A percentile compares a stretch with the other conserved stretches of the same genome.
These are phyloP conservation scores for Bipolaris cookei DNA, from an alignment of 2,329 filamentous ascomycete genomes.

Conservation along the genomic window DNA sequence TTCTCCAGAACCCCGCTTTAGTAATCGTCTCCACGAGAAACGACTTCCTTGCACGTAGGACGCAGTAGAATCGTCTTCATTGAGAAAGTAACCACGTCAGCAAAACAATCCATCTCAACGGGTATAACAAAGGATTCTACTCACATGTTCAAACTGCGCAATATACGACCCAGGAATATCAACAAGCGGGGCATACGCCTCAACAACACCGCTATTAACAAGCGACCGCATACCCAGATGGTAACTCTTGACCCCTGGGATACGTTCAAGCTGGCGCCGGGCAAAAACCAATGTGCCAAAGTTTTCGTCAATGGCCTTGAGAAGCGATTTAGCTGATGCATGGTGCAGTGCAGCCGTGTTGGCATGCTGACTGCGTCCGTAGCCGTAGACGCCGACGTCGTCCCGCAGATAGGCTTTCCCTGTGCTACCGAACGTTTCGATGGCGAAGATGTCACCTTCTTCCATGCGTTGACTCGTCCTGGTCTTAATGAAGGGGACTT, in stretches of 20 bases:
- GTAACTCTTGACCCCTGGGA: constrained; percentile 85
- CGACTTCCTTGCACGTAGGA: constrained; percentile 75
- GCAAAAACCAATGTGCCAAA: constrained; percentile 92
- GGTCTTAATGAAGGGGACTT: constrained; percentile 88
- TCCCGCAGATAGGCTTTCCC: constrained; percentile 84
- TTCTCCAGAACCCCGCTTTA: constrained; percentile 50
- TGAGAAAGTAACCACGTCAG: constrained; percentile 7
- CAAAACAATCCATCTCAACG: no score
- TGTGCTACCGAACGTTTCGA: constrained; percentile 94
- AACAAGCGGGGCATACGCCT: constrained; percentile 84
- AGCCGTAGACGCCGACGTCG: constrained; percentile 67
- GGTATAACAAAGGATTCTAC: constrained; percentile 45
- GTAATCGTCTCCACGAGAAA: constrained; percentile 85
- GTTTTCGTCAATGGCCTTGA: constrained; percentile 91
- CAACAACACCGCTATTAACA: constrained; percentile 79
- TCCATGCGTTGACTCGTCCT: constrained; percentile 92
- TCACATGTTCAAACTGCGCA: constrained; percentile 91
- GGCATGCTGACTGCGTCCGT: constrained; percentile 73
- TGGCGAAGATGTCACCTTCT: constrained; percentile 92
- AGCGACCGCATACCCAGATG: constrained; percentile 87
- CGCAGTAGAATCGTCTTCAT: constrained; percentile 42
- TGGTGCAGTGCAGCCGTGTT: constrained; percentile 74
- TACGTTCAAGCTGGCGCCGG: constrained; percentile 81
- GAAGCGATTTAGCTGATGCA: constrained; percentile 78
- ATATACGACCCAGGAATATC: constrained; percentile 93